These are phyloP conservation scores for Hemerocallis citrina DNA, from an alignment of 106 monocot species.

Conservation along the genomic window DNA sequence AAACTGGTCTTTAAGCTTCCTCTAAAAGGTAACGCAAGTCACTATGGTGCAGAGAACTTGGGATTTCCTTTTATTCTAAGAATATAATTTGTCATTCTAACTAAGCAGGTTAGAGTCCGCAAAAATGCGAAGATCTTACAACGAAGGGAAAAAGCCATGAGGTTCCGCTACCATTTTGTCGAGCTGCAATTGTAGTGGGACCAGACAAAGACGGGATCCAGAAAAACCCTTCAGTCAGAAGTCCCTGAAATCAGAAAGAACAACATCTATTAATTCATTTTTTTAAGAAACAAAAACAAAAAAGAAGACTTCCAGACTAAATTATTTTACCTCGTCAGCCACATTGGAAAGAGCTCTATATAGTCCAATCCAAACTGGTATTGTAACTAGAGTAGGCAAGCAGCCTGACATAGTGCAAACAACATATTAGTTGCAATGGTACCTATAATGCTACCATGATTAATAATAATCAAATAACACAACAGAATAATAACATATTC, in stretches of 20 bases:
- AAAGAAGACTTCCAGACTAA: too few species aligned
- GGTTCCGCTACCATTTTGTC: conserved; percentile 82
- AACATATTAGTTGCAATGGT: background rate
- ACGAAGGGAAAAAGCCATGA: conserved; percentile 95
- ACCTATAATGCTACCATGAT: too few species aligned
- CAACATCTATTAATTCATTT: too few species aligned
- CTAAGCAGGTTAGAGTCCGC: background rate
- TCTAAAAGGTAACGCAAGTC: too few species aligned
- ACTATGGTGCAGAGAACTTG: background rate
- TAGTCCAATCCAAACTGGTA: conserved; percentile 96
- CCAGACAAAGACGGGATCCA: conserved; percentile 95
- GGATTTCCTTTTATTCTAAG: background rate
- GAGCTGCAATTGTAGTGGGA: conserved; percentile 79
- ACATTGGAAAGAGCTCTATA: conserved; percentile 98
- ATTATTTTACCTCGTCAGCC: conserved; percentile 67
- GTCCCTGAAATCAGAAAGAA: conserved; percentile 43
- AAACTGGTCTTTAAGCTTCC: too few species aligned
- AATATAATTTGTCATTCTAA: background rate
- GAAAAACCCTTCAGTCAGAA: conserved; percentile 91
- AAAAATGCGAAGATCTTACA: conserved; percentile 54
- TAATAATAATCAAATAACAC: too few species aligned
- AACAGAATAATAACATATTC: too few species aligned
- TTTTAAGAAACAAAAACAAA: background rate
- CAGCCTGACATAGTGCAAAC: conserved; percentile 44
- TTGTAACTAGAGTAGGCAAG: conserved; percentile 85